A percentile compares a stretch with the other conserved stretches of the same genome.
Conservation (phyloP, 2,329 filamentous ascomycete genomes). For the Drechslerella stenobrocha region DNA sequence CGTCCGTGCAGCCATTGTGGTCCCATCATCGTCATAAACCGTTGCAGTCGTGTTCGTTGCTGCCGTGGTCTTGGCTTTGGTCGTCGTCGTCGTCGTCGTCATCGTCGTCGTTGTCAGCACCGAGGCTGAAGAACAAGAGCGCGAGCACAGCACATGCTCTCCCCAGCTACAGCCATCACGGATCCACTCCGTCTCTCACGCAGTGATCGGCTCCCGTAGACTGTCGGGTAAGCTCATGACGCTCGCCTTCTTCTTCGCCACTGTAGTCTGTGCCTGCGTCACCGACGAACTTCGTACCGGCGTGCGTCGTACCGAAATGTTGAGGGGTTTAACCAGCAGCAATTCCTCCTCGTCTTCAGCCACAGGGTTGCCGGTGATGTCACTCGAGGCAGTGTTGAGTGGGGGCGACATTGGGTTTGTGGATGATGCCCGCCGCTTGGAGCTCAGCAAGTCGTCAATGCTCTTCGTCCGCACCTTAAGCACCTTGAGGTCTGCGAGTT, state of each 20-base stretch:
- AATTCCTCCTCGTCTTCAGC: constrained; percentile 42
- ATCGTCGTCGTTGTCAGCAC: constrained; percentile 37
- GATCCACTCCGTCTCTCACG: constrained; percentile 38
- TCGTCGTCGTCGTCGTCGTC: constrained; percentile 24
- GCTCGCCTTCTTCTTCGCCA: constrained; percentile 42
- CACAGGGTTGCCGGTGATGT: constrained; percentile 33
- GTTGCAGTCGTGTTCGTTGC: constrained; percentile 14
- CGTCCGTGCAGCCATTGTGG: constrained; percentile 12
- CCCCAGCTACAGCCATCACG: constrained; percentile 13
- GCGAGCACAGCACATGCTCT: constrained; percentile 15
- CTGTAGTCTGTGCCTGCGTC: constrained; percentile 13
- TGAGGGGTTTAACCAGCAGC: constrained; percentile 37
- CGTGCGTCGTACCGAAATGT: constrained; percentile 40
- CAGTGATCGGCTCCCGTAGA: constrained; percentile 41
- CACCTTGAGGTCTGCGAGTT: constrained; percentile 68
- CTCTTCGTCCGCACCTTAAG: constrained; percentile 53
- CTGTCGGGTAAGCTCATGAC: constrained; percentile 44
- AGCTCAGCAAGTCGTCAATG: constrained; percentile 43
- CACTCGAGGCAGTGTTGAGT: constrained; percentile 23
- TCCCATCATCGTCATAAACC: constrained; percentile 12
- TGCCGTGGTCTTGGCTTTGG: constrained; percentile 18
- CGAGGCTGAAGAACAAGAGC: constrained; percentile 14
- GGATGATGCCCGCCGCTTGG: constrained; percentile 53
- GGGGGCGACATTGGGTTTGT: constrained; percentile 29
- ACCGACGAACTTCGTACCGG: constrained; percentile 38